A percentile compares a stretch with the other conserved stretches of the same genome.
Conservation (phyloP, 2,329 filamentous ascomycete species). For the Stachybotrys elegans region DNA sequence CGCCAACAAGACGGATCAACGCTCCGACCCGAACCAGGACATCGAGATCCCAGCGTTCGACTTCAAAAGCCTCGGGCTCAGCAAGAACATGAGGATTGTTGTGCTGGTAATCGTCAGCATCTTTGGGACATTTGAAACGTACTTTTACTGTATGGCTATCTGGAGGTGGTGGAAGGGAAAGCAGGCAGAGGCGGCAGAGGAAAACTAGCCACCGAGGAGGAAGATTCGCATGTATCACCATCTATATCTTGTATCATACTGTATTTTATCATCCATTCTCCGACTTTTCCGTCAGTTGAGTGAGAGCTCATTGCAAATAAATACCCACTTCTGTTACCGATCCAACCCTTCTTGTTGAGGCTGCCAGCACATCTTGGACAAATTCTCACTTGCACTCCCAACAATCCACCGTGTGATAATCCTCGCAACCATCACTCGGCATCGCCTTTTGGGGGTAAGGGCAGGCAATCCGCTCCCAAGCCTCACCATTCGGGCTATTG, state of each 20-base stretch:
- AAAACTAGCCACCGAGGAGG: neutral
- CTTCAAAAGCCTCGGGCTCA: slow-evolving; percentile 20
- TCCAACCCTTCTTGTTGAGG: neutral
- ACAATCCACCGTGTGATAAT: neutral
- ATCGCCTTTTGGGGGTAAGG: neutral
- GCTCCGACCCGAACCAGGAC: neutral
- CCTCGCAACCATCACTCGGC: neutral
- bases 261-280: neutral
- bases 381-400: neutral
- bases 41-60: slow-evolving; percentile 14
- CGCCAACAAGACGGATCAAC: neutral
- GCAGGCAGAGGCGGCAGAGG: neutral
- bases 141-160: slow-evolving; percentile 24
- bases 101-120: slow-evolving; percentile 20
- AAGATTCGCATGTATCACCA: no score
- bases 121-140: slow-evolving; percentile 26
- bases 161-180: slow-evolving; percentile 20
- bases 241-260: no score
- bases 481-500: neutral
- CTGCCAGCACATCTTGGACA: slow-evolving; percentile 3
- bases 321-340: neutral
- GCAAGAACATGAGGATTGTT: slow-evolving; percentile 19
- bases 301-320: neutral
- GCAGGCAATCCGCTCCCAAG: neutral
- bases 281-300: neutral